phyloP scores from a whole-genome alignment of 371 early-diverging fungal genomes.

The Syncephalastrum monosporum region DNA sequence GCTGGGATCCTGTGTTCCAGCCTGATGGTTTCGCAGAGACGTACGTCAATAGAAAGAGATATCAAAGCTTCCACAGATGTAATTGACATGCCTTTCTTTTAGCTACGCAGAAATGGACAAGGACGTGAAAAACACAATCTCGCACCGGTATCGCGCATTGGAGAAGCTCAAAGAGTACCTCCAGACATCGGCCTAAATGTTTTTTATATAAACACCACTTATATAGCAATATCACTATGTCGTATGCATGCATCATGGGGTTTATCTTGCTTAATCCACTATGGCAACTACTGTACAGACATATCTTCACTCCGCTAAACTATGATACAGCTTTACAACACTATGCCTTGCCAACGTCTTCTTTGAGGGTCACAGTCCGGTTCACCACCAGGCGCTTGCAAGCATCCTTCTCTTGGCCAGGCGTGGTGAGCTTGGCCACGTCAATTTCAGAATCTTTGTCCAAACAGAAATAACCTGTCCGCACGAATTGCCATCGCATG shows the following conservation, averaged over 20 bases:
- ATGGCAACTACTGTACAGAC: too few species aligned
- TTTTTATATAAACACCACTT: too few species aligned
- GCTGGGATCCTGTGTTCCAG: constrained; percentile 96
- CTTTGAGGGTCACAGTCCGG: constrained; percentile 90
- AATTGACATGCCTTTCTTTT: not conserved
- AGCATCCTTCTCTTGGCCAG: constrained; percentile 37
- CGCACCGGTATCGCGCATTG: constrained; percentile 83
- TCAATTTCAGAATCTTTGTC: constrained; percentile 84
- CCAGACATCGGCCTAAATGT: not conserved
- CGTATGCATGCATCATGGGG: too few species aligned
- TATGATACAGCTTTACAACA: not conserved
- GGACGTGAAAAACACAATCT: constrained; percentile 83
- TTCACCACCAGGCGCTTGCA: constrained; percentile 73
- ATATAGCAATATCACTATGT: too few species aligned
- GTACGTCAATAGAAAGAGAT: constrained; percentile 22
- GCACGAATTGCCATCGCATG: constrained; percentile 93
- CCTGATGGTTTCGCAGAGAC: constrained; percentile 81
- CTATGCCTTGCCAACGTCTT: constrained; percentile 75
- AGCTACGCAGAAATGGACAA: constrained; percentile 92
- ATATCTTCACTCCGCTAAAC: not conserved
- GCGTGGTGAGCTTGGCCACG: constrained; percentile 31
- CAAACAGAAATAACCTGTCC: constrained; percentile 97
- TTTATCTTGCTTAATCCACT: too few species aligned
- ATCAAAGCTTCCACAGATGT: too few species aligned
- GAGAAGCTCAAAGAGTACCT: constrained; percentile 66